Evolutionary conservation across 108 stramenopile species (phyloP).

Genomic region (Cyclotella sp.): DNA sequence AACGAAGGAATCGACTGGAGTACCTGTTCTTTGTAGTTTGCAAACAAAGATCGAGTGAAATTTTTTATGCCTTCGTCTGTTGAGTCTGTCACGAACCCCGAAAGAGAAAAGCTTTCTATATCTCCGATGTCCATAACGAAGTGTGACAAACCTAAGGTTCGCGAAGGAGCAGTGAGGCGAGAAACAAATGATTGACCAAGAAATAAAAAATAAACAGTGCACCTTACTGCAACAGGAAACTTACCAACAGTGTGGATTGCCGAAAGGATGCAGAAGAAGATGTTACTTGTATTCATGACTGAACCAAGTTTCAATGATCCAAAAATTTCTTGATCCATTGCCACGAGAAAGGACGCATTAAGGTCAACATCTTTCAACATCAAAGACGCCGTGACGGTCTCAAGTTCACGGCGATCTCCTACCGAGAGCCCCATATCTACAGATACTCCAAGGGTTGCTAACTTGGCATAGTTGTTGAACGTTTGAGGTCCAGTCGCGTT

Average conservation of each 20-base stretch:
- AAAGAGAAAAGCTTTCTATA: conserved; percentile 42
- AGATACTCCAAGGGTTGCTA: conserved; percentile 45
- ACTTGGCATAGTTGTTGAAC: conserved; percentile 53
- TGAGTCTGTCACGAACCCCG: conserved; percentile 51
- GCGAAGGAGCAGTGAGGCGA: not conserved
- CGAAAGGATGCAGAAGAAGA: conserved; percentile 46
- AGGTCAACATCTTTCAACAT: conserved; percentile 55
- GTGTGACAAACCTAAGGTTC: conserved; percentile 11
- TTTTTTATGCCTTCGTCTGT: conserved; percentile 26
- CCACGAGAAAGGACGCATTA: conserved; percentile 57
- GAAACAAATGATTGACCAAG: not conserved
- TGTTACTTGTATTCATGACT: conserved; percentile 40
- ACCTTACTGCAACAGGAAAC: not conserved
- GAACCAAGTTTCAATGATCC: conserved; percentile 52
- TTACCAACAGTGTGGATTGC: conserved; percentile 40
- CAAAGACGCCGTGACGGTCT: conserved; percentile 51
- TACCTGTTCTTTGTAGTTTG: conserved; percentile 39
- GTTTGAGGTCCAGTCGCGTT: conserved; percentile 56
- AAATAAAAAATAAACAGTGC: too few relatives aligned
- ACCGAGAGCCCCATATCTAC: conserved; percentile 59
- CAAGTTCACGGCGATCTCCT: conserved; percentile 30
- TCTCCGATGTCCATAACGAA: conserved; percentile 52
- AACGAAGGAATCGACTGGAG: conserved; percentile 47
- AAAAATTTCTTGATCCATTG: conserved; percentile 56
- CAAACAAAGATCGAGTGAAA: conserved; percentile 47